Evolutionary conservation across 768 basidiomycete species (phyloP).

Genomic region (Pisolithus microcarpus): DNA sequence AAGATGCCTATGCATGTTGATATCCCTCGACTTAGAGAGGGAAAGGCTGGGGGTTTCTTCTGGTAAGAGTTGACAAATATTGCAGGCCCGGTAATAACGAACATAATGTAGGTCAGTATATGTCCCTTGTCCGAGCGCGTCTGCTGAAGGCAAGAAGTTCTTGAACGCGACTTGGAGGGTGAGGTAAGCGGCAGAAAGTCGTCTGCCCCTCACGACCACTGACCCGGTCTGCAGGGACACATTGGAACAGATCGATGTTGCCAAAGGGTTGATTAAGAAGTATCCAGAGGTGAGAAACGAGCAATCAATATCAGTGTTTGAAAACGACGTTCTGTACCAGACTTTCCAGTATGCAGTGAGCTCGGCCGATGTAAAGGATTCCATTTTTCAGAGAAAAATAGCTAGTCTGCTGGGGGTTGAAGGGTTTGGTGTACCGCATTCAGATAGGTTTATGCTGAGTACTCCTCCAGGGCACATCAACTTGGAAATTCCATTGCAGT

Average conservation of each 20-base stretch:
- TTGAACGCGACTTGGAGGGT: slow-evolving; percentile 48
- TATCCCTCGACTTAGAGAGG: slow-evolving; percentile 74
- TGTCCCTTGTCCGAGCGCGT: slow-evolving; percentile 46
- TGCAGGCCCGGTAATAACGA: not conserved
- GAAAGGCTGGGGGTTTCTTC: slow-evolving; percentile 88
- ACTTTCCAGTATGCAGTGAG: slow-evolving; percentile 55
- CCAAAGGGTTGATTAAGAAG: slow-evolving; percentile 68
- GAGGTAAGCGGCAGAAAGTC: slow-evolving; percentile 29
- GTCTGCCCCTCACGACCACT: not conserved
- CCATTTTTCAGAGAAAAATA: slow-evolving; percentile 67
- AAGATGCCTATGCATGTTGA: slow-evolving; percentile 70
- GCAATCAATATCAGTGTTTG: not conserved
- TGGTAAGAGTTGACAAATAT: slow-evolving; percentile 44
- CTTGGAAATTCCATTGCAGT: slow-evolving; percentile 86
- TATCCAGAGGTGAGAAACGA: slow-evolving; percentile 55
- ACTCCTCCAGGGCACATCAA: slow-evolving; percentile 67
- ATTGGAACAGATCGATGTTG: slow-evolving; percentile 89
- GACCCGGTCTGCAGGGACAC: slow-evolving; percentile 52
- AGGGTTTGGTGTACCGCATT: slow-evolving; percentile 46
- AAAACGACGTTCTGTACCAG: slow-evolving; percentile 28
- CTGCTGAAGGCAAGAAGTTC: slow-evolving; percentile 49
- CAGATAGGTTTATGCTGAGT: not conserved
- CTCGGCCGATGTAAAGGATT: slow-evolving; percentile 47
- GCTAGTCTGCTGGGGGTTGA: slow-evolving; percentile 88
- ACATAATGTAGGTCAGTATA: slow-evolving; percentile 56